These are phyloP conservation scores for Diplodia corticola DNA, from an alignment of 2,329 filamentous ascomycete species.

Conservation along the genomic window DNA sequence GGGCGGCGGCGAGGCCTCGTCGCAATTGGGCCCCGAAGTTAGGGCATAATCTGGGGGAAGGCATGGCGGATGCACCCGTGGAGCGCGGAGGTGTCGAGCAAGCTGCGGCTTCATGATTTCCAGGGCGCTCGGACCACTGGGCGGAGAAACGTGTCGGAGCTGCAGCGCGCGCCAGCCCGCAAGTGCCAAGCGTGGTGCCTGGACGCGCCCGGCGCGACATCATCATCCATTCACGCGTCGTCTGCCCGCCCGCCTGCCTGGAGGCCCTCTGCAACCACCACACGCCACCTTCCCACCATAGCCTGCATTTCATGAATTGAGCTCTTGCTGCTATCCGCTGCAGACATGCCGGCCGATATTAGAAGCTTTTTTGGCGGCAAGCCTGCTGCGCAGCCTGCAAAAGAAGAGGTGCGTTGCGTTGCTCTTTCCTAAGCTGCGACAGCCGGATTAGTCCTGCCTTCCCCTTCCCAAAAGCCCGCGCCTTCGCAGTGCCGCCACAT, in stretches of 20 bases:
- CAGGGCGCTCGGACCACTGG: slow-evolving; percentile 8
- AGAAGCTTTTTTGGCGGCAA: slow-evolving; percentile 86
- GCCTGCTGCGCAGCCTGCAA: slow-evolving; percentile 53
- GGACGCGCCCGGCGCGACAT: slow-evolving; percentile 20
- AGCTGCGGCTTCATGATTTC: slow-evolving; percentile 17
- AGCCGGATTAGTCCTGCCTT: too few species aligned
- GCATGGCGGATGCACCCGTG: slow-evolving; percentile 37
- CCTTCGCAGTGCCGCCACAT: neutral
- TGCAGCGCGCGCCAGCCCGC: neutral
- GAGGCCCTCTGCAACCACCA: neutral
- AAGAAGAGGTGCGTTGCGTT: slow-evolving; percentile 35
- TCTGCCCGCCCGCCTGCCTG: neutral
- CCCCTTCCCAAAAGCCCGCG: neutral
- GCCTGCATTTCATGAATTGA: neutral
- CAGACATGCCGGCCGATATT: slow-evolving; percentile 77
- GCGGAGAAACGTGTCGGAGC: slow-evolving; percentile 19
- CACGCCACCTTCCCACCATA: neutral
- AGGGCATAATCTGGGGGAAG: slow-evolving; percentile 40
- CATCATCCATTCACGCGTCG: slow-evolving; percentile 22
- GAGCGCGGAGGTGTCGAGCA: slow-evolving; percentile 26
- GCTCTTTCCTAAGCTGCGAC: neutral
- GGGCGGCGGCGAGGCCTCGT: slow-evolving; percentile 27
- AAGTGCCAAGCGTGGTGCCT: neutral
- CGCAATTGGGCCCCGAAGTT: slow-evolving; percentile 39
- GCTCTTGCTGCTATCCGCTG: neutral